phyloP scores from a whole-genome alignment of 179 eudicot species.

The Corrigiola litoralis region DNA sequence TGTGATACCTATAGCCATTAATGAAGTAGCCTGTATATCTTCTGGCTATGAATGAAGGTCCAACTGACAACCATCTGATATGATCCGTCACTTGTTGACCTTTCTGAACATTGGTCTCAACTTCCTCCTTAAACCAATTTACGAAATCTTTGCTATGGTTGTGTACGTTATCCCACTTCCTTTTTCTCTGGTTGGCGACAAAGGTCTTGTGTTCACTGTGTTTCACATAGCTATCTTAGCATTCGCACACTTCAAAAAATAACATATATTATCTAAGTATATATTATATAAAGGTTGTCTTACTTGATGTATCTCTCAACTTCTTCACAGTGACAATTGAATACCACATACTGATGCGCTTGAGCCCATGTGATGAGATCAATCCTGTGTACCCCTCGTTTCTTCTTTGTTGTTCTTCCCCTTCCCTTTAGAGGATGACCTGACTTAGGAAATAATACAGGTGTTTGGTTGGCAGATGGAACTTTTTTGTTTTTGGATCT shows the following conservation, averaged over 20 bases:
- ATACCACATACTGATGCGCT: slow-evolving; percentile 8
- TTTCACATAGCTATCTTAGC: no score
- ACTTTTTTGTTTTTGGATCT: neutral
- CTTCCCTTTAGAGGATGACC: neutral
- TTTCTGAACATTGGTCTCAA: neutral
- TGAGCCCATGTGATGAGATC: neutral
- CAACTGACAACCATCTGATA: neutral
- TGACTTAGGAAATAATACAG: neutral
- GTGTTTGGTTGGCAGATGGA: neutral
- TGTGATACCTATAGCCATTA: slow-evolving; percentile 1
- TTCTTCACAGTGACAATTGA: slow-evolving; percentile 5
- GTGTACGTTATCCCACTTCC: slow-evolving; percentile 12
- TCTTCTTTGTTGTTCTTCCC: neutral
- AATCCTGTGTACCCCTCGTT: neutral
- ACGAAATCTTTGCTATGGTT: neutral
- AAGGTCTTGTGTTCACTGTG: slow-evolving; percentile 1
- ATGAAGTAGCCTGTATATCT: neutral
- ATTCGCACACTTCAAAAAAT: neutral
- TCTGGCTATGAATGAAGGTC: neutral
- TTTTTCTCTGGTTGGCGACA: neutral
- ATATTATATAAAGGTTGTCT: neutral
- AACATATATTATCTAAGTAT: neutral
- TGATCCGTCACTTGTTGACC: neutral
- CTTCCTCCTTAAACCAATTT: slow-evolving; percentile 8
- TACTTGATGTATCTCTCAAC: slow-evolving; percentile 1